phyloP scores from a whole-genome alignment of 2,329 filamentous ascomycete genomes.

The Blumeria hordei region DNA sequence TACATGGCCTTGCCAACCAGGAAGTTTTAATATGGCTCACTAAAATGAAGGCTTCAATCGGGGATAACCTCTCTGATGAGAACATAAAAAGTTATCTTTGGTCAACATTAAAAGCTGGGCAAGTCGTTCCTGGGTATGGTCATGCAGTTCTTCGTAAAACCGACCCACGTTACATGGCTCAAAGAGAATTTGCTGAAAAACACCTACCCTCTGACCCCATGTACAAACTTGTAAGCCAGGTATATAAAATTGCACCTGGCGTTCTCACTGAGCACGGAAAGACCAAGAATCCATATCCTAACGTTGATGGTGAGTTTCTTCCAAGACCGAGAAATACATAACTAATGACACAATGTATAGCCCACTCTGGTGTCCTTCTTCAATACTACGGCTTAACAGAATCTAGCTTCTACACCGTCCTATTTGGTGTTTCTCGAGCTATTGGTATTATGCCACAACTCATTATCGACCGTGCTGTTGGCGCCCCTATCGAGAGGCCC shows the following conservation, averaged over 20 bases:
- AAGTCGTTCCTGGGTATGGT: conserved; percentile 93
- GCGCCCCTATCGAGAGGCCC: conserved; percentile 90
- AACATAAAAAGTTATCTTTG: conserved; percentile 97
- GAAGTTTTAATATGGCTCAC: conserved; percentile 98
- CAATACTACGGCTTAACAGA: conserved; percentile 99
- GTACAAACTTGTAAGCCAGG: conserved; percentile 99
- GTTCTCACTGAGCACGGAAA: conserved; percentile 99
- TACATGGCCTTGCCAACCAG: conserved; percentile 98
- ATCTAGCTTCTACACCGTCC: conserved; percentile 98
- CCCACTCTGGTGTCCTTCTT: conserved; percentile 89
- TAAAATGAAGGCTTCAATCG: conserved; percentile 92
- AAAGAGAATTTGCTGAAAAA: conserved; percentile 81
- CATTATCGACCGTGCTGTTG: conserved; percentile 96
- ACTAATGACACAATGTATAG: no score
- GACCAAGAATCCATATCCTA: conserved; percentile 99
- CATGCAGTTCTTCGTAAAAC: conserved; percentile 99
- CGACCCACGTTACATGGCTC: conserved; percentile 92
- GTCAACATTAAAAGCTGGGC: conserved; percentile 84
- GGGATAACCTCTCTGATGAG: conserved; percentile 87
- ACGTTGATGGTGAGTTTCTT: conserved; percentile 46
- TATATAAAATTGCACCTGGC: conserved; percentile 98
- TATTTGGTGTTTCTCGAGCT: conserved; percentile 95
- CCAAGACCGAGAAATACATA: neutral
- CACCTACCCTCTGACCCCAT: conserved; percentile 32
- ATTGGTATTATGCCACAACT: conserved; percentile 97